These are phyloP conservation scores for Murraya paniculata DNA, from an alignment of 345 rosid genomes.

Conservation along the genomic window DNA sequence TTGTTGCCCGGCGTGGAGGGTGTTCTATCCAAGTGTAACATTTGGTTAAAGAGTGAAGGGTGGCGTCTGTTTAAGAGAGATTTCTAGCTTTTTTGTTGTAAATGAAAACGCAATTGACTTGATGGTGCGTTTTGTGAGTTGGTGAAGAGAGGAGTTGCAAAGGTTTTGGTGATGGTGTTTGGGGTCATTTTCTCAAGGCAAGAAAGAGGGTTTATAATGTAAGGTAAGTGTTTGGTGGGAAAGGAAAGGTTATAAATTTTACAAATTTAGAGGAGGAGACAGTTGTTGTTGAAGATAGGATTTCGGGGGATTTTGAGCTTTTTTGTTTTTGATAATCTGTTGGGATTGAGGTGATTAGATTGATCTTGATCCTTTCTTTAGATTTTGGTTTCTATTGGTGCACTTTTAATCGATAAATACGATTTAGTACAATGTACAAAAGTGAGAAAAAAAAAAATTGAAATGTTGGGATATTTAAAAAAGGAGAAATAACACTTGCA, in stretches of 20 bases:
- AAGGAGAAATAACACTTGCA: too few relatives aligned
- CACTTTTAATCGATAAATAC: too few relatives aligned
- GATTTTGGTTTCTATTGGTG: not conserved
- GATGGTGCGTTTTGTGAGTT: not conserved
- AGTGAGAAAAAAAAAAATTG: too few relatives aligned
- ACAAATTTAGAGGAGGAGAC: not conserved
- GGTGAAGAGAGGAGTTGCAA: not conserved
- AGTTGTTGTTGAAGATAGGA: not conserved
- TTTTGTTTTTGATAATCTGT: not conserved
- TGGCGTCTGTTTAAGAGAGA: not conserved
- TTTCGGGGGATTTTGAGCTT: not conserved
- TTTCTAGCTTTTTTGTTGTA: not conserved
- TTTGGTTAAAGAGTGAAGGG: not conserved
- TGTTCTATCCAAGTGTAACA: slow-evolving; percentile 55
- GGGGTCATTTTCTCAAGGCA: not conserved
- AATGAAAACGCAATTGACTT: not conserved
- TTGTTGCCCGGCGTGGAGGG: slow-evolving; percentile 65
- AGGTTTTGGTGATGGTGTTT: not conserved
- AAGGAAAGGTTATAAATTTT: not conserved
- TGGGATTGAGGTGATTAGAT: not conserved
- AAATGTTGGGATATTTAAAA: too few relatives aligned
- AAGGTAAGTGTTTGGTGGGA: not conserved
- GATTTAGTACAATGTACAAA: too few relatives aligned
- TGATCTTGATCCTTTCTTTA: not conserved
- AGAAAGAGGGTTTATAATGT: not conserved